Conservation (phyloP, 345 rosid species). For the Cochlearia excelsa region DNA sequence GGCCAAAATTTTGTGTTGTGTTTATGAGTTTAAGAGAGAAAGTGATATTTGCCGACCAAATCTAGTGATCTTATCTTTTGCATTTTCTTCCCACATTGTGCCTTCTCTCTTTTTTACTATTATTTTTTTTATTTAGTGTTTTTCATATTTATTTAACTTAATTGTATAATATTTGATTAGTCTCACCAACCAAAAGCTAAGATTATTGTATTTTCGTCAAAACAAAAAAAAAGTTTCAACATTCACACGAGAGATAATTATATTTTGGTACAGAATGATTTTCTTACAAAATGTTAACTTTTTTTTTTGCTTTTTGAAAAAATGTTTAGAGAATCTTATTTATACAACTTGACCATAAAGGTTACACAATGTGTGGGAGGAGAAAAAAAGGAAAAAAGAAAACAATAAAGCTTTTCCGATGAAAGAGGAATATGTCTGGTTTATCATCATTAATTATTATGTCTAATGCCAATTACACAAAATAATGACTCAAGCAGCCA, state of each 20-base stretch:
- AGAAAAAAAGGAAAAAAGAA: neutral
- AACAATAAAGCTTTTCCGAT: slow-evolving; percentile 21
- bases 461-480: slow-evolving; percentile 16
- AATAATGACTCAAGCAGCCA: too few relatives aligned
- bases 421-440: slow-evolving; percentile 32
- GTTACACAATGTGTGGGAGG: slow-evolving; percentile 24
- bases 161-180: too few relatives aligned
- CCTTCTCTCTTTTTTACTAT: slow-evolving; percentile 17
- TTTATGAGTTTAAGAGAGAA: slow-evolving; percentile 30
- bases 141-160: slow-evolving; percentile 2
- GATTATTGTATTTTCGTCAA: neutral
- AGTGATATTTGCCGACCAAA: slow-evolving; percentile 34
- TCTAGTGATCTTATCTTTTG: slow-evolving; percentile 35
- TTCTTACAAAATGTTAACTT: too few relatives aligned
- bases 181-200: too few relatives aligned
- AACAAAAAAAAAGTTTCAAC: neutral
- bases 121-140: neutral
- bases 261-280: too few relatives aligned
- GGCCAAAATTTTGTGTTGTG: slow-evolving; percentile 23
- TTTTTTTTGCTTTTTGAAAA: slow-evolving; percentile 31
- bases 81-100: slow-evolving; percentile 37
- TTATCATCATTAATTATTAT: slow-evolving; percentile 24
- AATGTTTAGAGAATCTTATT: slow-evolving; percentile 26
- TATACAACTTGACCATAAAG: slow-evolving; percentile 26
- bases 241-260: slow-evolving; percentile 7